Base-by-base conservation (phyloP, 352 stramenopile genomes). In the Nothophytophthora sp. region DNA sequence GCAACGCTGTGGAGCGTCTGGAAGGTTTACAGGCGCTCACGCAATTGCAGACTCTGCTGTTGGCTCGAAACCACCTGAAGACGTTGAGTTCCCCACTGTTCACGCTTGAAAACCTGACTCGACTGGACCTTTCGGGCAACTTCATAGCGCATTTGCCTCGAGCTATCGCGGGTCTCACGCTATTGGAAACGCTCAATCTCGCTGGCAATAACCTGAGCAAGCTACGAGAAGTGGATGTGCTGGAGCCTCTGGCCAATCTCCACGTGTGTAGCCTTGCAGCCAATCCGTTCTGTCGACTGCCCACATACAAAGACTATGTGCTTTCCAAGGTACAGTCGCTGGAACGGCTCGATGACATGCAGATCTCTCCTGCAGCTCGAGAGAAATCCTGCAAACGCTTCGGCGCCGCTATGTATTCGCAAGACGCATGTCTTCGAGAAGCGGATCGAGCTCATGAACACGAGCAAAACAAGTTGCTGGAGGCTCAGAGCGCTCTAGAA, bases 61-160 rank as follows among this genome's bases (percentile, higher is more conserved):
- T 90, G 25, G 68, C 84, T 1, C 69, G 82, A 9, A 95, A 95
- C 53, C 75, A 91, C 38, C 42, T 95, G 30, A 92, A 92, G 45
- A 66, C 49, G 2, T 50, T 95, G 24, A 69, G 69, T 2, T 49
- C 53, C 12, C 33, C 61, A n/a, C 48, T 92, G 7, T 85, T 79
- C 45, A 41, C 53, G 13, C 64, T 90, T 5, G 60, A 56, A 15
- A 48, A 49, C 4, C 57, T 92, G 9, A 68, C 55, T 6, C 55
- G 70, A 11, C 50, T 92, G 33, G 79, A 95, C 45, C 30, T 95
- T 9, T 88, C 78, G 1, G 84, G 84, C 22, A 95, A 95, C 51
- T 91, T 90, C 37, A 88, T 95, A 20, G 69, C 63, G 11, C 81
- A 92, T 50, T 80, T 95, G 16, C 81, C 84, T 8, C 67, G 67